Conservation (phyloP, 208 protist species). For the Crithidia thermophila region DNA sequence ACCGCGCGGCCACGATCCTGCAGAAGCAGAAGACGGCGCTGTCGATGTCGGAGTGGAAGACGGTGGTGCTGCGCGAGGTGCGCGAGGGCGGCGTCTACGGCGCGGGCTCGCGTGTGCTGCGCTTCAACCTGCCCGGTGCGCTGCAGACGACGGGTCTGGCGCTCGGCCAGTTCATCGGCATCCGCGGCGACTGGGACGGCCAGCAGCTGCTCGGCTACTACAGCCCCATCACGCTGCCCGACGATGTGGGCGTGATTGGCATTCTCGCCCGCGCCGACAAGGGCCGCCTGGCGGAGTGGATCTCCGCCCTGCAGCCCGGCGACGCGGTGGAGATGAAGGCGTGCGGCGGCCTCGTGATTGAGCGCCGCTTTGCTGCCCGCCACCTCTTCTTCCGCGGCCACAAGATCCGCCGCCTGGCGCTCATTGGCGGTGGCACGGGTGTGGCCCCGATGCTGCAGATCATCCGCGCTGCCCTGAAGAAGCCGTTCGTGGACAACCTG, state of each 20-base stretch:
- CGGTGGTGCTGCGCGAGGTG: conserved; percentile 54
- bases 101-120: conserved; percentile 56
- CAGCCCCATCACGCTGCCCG: conserved; percentile 76
- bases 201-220: conserved; percentile 67
- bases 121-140: conserved; percentile 76
- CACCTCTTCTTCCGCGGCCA: conserved; percentile 68
- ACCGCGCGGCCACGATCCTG: conserved; percentile 66
- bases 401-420: conserved; percentile 54
- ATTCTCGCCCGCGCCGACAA: conserved; percentile 63
- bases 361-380: conserved; percentile 45
- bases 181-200: conserved; percentile 55
- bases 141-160: conserved; percentile 70
- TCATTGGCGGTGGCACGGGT: conserved; percentile 85
- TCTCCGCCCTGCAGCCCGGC: conserved; percentile 63
- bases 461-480: conserved; percentile 79
- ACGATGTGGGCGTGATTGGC: conserved; percentile 68
- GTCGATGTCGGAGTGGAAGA: conserved; percentile 41
- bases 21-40: conserved; percentile 55
- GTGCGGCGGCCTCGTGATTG: conserved; percentile 56
- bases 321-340: conserved; percentile 83
- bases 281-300: conserved; percentile 58
- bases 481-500: conserved; percentile 55
- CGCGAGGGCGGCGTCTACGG: conserved; percentile 46
- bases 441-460: conserved; percentile 95
- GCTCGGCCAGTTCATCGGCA: conserved; percentile 78